Base-by-base conservation (phyloP, 805 yeast genomes). In the Candida vaughaniae region DNA sequence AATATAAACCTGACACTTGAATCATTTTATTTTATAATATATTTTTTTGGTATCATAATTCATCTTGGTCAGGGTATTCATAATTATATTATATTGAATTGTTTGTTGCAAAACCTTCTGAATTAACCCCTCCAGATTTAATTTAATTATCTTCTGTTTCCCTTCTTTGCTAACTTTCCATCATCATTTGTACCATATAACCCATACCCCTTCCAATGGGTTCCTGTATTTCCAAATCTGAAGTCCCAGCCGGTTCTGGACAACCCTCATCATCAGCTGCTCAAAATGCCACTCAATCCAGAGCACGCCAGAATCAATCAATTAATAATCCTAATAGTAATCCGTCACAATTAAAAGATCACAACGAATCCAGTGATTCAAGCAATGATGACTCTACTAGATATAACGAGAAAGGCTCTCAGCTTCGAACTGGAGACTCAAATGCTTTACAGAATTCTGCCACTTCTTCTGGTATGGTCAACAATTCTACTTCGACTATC, bases 301-400 rank as follows among this genome's bases (percentile, higher is more conserved):
- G 30, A 15, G 11, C 16, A 6, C 30, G 11, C 10, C 30, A 27
- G 11, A 14, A 11, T 7, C 17, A 14, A 18, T 10, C 6, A 5
- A 15, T 27, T 6, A 14, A 12, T 11, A 16, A 16, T 6, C 30
- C 38, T 22, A 22, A 22, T 27, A 20, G 18, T 25, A 32, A 23
- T 12, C 29, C 33, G 18, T 35, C 33, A 11, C 23, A 36, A 29
- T 26, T 25, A 5, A 37, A 37, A 23, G 36, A 37, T 2, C 36
- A 28, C 14, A 31, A 37, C 20, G 31, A 38, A 12, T 19, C 29
- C 4, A 27, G 31, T 14, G 49, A 42, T 22, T 33, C 41, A 6
- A 39, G 45, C 4, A 38, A 42, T 33, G 49, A 45, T 33, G 49
- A 42, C 25, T 20, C 40, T 19, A 41, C 48, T 6, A 28, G 43